phyloP scores from a whole-genome alignment of 2,329 filamentous ascomycete genomes.

The Fusarium zealandicum region DNA sequence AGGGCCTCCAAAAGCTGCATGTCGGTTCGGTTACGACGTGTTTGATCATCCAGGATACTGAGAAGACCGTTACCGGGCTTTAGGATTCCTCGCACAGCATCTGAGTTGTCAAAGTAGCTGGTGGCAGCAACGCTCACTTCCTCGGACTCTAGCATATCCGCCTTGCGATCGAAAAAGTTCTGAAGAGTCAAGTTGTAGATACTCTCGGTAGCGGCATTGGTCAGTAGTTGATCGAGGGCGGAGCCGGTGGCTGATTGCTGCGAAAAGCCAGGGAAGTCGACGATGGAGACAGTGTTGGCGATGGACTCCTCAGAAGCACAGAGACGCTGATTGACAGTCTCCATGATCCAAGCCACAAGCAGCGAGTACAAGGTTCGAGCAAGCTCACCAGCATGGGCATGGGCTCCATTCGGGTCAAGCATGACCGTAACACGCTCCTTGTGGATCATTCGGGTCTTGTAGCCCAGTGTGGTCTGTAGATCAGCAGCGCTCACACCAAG shows the following conservation, averaged over 20 bases:
- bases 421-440: constrained; percentile 98
- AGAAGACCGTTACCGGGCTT: constrained; percentile 93
- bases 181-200: constrained; percentile 93
- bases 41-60: constrained; percentile 96
- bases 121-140: constrained; percentile 90
- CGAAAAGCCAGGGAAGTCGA: constrained; percentile 96
- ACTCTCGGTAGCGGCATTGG: constrained; percentile 90
- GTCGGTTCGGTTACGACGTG: constrained; percentile 85
- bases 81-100: constrained; percentile 88
- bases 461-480: constrained; percentile 86
- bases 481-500: constrained; percentile 82
- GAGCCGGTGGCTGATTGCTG: constrained; percentile 85
- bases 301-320: constrained; percentile 89
- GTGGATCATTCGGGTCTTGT: constrained; percentile 96
- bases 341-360: constrained; percentile 91
- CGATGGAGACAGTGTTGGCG: constrained; percentile 90
- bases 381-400: constrained; percentile 91
- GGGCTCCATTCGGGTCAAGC: constrained; percentile 90
- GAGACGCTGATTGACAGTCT: constrained; percentile 87
- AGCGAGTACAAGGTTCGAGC: constrained; percentile 93
- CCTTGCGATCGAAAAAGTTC: constrained; percentile 94
- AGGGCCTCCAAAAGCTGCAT: constrained; percentile 89
- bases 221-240: constrained; percentile 88
- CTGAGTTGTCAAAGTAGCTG: constrained; percentile 97
- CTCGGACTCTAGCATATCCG: constrained; percentile 91